phyloP scores from a whole-genome alignment of 1,284 basidiomycete genomes.

The Xerocomus nothofagi region DNA sequence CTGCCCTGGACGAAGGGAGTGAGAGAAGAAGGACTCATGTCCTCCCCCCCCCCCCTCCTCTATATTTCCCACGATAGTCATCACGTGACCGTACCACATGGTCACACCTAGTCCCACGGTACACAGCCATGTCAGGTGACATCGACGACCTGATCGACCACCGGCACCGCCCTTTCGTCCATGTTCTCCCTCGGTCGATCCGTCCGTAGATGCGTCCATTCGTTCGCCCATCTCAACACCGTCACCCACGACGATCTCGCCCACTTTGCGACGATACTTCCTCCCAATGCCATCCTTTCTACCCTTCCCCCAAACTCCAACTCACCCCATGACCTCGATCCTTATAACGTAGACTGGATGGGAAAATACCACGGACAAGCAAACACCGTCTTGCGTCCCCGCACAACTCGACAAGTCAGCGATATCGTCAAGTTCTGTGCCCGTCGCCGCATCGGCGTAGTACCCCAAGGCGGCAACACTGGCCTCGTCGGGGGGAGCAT shows the following conservation, averaged over 20 bases:
- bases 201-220: constrained; percentile 15
- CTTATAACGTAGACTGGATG: constrained; percentile 97
- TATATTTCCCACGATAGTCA: constrained; percentile 11
- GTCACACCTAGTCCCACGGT: no score
- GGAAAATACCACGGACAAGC: constrained; percentile 89
- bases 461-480: constrained; percentile 98
- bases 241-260: constrained; percentile 58
- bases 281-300: constrained; percentile 61
- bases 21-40: constrained; percentile 6
- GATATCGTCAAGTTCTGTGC: constrained; percentile 86
- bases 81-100: constrained; percentile 11
- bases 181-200: constrained; percentile 4
- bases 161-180: no score
- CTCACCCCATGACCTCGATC: constrained; percentile 67
- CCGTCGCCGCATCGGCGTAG: constrained; percentile 77
- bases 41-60: neutral
- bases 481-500: constrained; percentile 97
- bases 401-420: constrained; percentile 85
- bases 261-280: constrained; percentile 63
- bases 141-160: no score
- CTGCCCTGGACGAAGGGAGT: no score
- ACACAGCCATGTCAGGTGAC: no score
- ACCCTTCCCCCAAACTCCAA: constrained; percentile 53
- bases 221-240: constrained; percentile 40
- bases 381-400: constrained; percentile 87